Base-by-base conservation (phyloP, 495 filamentous ascomycete genomes). In the Neurospora cerealis region DNA sequence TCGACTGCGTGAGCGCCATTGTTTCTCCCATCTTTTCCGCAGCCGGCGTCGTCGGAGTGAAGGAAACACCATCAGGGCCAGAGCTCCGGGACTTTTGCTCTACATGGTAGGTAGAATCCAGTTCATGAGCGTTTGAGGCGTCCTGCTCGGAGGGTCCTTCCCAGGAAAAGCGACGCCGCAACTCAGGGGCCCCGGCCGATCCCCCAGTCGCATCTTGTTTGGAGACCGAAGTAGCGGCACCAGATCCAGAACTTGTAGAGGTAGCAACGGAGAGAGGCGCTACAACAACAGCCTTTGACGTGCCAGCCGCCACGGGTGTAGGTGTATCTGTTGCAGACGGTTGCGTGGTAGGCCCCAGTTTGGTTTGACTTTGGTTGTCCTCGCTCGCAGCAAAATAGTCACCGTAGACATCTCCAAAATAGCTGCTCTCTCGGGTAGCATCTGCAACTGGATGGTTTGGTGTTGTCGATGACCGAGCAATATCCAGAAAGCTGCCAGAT, bases 151-250 rank as follows among this genome's bases (percentile, higher is more conserved):
- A 34, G n/a, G 74, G 74, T 32, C 78, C 72, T 75, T 90, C 87
- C 87, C 87, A 89, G 3, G 88, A 89, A 73, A 88, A 89, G 19
- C 84, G 83, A 66, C 79, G 82, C 32, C 77, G 78, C 1, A 75
- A 77, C 15, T 70, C 72, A 38, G 32, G 5, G n/a, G n/a, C 44
- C 34, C 36, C 70, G 11, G 28, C 13, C 7, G 38, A 17, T n/a
- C 48, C 40, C 24, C n/a, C 21, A 8, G 32, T 34, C 8, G 17
- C 3, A 37, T 72, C 40, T 34, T 34, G 41, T 41, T 40, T 34
- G 24, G 39, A 21, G 10, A 24, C 13, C 38, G 40, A 28, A 19
- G 71, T 21, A 28, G 34, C 34, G 24, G 38, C 38, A 42, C 71
- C 32, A 41, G 71, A 34, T 21, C 21, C 70, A 32, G 34, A 66